Evolutionary conservation across 805 yeast species (phyloP).

Genomic region (Wickerhamiella vanderwaltii): DNA sequence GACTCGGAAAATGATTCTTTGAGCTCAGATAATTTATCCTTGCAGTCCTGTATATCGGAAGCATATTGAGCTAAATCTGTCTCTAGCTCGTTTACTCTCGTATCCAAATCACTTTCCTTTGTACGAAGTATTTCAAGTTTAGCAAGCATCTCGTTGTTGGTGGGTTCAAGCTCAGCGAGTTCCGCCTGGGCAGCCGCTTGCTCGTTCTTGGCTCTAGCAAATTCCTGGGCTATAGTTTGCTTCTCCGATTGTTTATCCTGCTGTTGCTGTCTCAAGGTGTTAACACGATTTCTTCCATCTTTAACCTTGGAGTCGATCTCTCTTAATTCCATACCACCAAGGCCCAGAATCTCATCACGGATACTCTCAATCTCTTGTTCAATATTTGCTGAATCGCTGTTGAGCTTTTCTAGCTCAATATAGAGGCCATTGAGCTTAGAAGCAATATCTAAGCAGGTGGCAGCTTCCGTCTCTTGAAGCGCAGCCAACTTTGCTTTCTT

Average conservation of each 20-base stretch:
- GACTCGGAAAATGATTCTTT: slow-evolving; percentile 23
- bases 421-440: slow-evolving; percentile 27
- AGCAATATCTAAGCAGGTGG: not conserved
- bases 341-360: slow-evolving; percentile 71
- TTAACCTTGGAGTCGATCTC: slow-evolving; percentile 73
- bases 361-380: slow-evolving; percentile 46
- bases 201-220: slow-evolving; percentile 27
- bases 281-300: slow-evolving; percentile 55
- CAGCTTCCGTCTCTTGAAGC: not conserved
- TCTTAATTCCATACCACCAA: slow-evolving; percentile 73
- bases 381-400: slow-evolving; percentile 40
- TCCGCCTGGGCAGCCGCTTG: not conserved
- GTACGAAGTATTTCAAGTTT: not conserved
- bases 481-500: not conserved
- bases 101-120: not conserved
- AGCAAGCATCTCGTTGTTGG: not conserved
- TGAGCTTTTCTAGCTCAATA: slow-evolving; percentile 38
- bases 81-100: not conserved
- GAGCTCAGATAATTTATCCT: slow-evolving; percentile 12
- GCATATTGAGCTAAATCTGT: slow-evolving; percentile 10
- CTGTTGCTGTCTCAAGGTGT: slow-evolving; percentile 43
- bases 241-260: slow-evolving; percentile 44
- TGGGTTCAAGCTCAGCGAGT: not conserved
- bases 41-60: slow-evolving; percentile 28
- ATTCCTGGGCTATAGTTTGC: slow-evolving; percentile 47